Evolutionary conservation across 2,329 filamentous ascomycete genomes (phyloP), one percentile per base, ranked within the genome.

Genomic region (Aureobasidium uvarum): DNA sequence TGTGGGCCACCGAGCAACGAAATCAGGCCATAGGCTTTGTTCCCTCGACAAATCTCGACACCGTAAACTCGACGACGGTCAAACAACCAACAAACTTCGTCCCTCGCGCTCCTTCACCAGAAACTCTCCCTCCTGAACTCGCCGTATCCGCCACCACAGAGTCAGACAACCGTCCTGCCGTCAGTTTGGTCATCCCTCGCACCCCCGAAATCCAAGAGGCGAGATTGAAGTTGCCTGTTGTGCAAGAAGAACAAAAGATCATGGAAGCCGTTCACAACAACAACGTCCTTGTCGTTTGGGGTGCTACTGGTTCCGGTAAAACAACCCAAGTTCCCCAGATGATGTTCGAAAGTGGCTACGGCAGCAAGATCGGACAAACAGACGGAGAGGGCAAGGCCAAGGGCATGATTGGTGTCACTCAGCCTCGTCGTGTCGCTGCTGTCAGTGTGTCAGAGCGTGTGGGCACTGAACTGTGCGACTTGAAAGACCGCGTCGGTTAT

Each of bases 281-380:
- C 74, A 85, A 94, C 62, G 87, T 92, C 3, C 90, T 97, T 1
- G 89, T 99, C 13, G 86, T 99, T 8, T 97, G 94, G 79, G 95
- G 95, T 77, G 89, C 92, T 16, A 99, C 96, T 39, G 95, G 95
- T 77, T 97, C 92, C 68, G 95, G 95, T 75, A 99, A 99, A 78
- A 99, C 96, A 0, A 99, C 95, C 0, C 95, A 99, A 76, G 86
- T 99, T 10, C 96, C 96, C 0, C 95, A 99, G 73, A 99, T 99
- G 73, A 81, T 99, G 36, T 96, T 90, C 71, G 95, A 99, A 80
- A 89, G 93, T 56, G 95, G 95, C 7, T 98, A 96, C 73, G 95
- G 94, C 13, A 88, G 89, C 33, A 82, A 86, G 0, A 81, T 86
- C 28, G 91, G 91, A 13, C 50, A 68, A 3, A 23, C 63, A 10